phyloP scores from a whole-genome alignment of 352 stramenopile species.

The Blastocystis sp. region DNA sequence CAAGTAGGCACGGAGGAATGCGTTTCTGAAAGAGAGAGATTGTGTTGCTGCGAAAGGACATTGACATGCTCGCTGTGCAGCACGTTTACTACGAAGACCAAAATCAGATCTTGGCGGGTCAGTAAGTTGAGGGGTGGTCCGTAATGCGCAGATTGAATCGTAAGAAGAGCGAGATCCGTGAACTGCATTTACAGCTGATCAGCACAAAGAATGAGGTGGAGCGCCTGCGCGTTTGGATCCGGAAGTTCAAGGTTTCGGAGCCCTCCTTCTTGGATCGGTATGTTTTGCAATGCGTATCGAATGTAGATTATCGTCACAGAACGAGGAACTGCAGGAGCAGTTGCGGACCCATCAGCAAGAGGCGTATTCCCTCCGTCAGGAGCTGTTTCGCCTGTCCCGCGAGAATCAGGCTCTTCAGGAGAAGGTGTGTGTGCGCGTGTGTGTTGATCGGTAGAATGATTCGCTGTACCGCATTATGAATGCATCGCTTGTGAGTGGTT shows the following conservation, averaged over 20 bases:
- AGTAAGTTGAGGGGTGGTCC: background rate
- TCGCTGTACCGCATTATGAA: background rate
- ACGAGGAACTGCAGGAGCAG: conserved; percentile 10
- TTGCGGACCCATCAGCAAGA: background rate
- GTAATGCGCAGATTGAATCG: conserved; percentile 17
- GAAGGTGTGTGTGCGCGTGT: background rate
- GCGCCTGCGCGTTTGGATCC: background rate
- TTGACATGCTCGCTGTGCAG: conserved; percentile 11
- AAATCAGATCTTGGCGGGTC: conserved; percentile 11
- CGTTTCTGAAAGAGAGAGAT: background rate
- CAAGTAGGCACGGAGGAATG: background rate
- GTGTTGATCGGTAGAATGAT: background rate
- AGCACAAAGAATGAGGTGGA: background rate
- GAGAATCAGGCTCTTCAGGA: conserved; percentile 1
- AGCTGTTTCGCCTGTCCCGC: conserved; percentile 10
- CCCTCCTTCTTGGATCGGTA: conserved; percentile 18
- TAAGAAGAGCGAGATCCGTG: conserved; percentile 24
- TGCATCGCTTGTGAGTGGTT: background rate
- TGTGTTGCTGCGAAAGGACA: background rate
- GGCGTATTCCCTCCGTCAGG: conserved; percentile 31
- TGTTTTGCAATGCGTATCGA: background rate
- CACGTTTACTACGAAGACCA: conserved; percentile 19
- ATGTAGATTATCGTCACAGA: background rate
- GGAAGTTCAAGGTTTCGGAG: background rate
- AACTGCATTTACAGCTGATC: conserved; percentile 13